Evolutionary conservation across 2,329 filamentous ascomycete species (phyloP), one percentile per base, ranked within the genome.

Genomic region (Nigrospora sphaerica): DNA sequence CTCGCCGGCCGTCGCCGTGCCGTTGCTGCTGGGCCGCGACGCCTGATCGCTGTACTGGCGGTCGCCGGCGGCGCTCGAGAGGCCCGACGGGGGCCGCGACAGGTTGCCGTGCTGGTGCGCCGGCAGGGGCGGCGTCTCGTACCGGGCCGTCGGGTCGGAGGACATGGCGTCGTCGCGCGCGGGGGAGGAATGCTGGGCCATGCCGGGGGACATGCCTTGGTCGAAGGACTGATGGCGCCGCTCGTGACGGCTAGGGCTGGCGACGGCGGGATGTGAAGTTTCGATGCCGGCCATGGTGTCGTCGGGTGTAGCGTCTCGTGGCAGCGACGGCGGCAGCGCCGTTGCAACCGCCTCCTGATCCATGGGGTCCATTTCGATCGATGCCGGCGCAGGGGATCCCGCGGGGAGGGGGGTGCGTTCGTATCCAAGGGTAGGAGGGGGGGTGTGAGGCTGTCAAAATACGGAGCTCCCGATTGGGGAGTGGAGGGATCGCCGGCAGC

Each of bases 21-120:
- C 65, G 49, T 58, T 63, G 48, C 64, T 64, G 55, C 66, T 60
- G 54, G 16, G 14, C 9, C 66, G 59, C 51, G 73, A 58, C 18
- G 66, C 66, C 32, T 75, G 73, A 45, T 78, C 75, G 38, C 62
- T 63, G 53, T 70, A 67, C 23, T 66, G 64, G 49, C 62, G 71
- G 35, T 63, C 62, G 42, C 63, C 58, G 46, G 59, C 66, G 34
- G 61, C 58, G 39, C 63, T 64, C 14, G 76, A 80, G 33, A 80
- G 65, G 38, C 75, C 74, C 23, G 78, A 81, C 4, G 77, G 70
- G 6, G 78, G 77, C 45, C 78, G 70, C 45, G 77, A 80, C 57
- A 74, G 68, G 19, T 72, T 65, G 19, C 70, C 65, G 40, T 64
- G 51, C 18, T 51, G 49, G 18, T 65, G 63, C 44, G 67, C 62